phyloP scores from a whole-genome alignment of 1,139 yeast species.

The Arxiozyma telluris region DNA sequence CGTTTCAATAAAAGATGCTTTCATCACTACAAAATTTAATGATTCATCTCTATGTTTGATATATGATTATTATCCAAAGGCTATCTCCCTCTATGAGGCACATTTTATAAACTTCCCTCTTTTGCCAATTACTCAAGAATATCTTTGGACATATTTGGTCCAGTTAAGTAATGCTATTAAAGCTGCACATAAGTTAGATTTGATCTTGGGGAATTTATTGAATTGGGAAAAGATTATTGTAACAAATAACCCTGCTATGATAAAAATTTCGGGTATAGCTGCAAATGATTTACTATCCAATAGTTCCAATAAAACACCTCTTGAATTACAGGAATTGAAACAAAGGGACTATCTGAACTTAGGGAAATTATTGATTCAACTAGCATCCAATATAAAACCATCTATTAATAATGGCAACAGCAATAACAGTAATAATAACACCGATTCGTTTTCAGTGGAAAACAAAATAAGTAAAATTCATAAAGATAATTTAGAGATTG shows the following conservation, averaged over 20 bases:
- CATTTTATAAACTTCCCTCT: conserved; percentile 40
- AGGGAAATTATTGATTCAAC: conserved; percentile 50
- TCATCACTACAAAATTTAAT: conserved; percentile 81
- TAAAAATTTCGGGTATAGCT: conserved; percentile 66
- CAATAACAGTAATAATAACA: neutral
- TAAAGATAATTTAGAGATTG: conserved; percentile 7
- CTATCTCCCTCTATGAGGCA: conserved; percentile 48
- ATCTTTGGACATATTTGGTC: conserved; percentile 65
- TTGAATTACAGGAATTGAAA: conserved; percentile 33
- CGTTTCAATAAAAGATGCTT: conserved; percentile 67
- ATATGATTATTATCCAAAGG: conserved; percentile 61
- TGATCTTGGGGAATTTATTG: conserved; percentile 53
- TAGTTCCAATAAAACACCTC: conserved; percentile 10
- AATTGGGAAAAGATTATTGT: conserved; percentile 64
- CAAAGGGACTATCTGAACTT: conserved; percentile 46
- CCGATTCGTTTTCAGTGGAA: neutral
- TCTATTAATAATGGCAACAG: conserved; percentile 21
- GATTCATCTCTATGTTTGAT: conserved; percentile 57
- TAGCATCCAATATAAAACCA: conserved; percentile 38
- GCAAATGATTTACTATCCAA: conserved; percentile 47
- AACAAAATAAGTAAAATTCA: conserved; percentile 7
- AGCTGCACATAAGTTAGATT: conserved; percentile 50
- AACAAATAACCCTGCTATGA: conserved; percentile 56
- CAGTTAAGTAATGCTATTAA: conserved; percentile 65
- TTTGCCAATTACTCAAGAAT: conserved; percentile 48